Evolutionary conservation across 495 filamentous ascomycete genomes (phyloP), one percentile per base, ranked within the genome.

Genomic region (Xylaria nigripes): DNA sequence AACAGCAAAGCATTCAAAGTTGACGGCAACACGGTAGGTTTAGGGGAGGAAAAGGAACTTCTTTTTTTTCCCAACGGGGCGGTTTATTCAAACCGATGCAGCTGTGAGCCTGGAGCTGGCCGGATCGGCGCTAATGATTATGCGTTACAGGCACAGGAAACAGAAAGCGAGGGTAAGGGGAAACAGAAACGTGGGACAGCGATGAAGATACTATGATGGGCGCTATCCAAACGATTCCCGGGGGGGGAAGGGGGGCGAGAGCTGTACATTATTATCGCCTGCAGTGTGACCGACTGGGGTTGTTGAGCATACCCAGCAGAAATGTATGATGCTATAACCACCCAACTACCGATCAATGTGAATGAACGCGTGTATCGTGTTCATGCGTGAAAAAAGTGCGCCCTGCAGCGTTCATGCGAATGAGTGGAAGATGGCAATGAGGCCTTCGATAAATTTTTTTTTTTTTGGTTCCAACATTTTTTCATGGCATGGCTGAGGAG

Each of bases 331-430:
- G 46, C 38, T 54, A 22, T 47, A 44, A 42, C 51, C 51, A 29
- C 32, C 29, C 32, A 48, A 6, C 9, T 48, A 42, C 24, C n/a
- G 21, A 32, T 5, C 5, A 12, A 55, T 9, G 30, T 9, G 13
- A 50, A 45, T 19, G 16, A 46, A 34, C 34, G 53, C 36, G 21
- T 47, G 19, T 38, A 42, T 15, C 38, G 59, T 56, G 56, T 64
- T 63, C 59, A 64, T 64, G 64, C 61, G 59, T 46, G n/a, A n/a
- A 50, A 47, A 52, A 45, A 47, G 21, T 44, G 36, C 52, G 46
- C 51, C 56, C 61, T 56, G 54, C 58, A 64, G 36, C 15, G 36
- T 40, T 40, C 36, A 40, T 40, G 36, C 36, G 15, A 40, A 40
- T 18, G 36, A 40, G 8, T n/a, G 36, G 36, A 19, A 40, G 36